These are phyloP conservation scores for Ceriops tagal DNA, from an alignment of 345 rosid species.

Conservation along the genomic window DNA sequence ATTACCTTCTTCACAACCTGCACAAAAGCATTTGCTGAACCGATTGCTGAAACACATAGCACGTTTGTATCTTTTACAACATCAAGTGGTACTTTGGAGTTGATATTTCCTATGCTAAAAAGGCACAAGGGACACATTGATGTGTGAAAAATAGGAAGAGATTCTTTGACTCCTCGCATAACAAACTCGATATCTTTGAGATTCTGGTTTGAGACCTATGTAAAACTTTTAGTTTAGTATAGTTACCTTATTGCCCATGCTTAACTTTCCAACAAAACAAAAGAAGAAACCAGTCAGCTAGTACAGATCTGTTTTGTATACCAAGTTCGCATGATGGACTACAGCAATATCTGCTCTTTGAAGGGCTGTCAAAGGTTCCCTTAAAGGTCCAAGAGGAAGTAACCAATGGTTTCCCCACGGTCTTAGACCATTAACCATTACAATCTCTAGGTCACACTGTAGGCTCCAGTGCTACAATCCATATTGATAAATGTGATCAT, in stretches of 20 bases:
- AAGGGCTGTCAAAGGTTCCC: constrained; percentile 70
- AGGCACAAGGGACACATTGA: constrained; percentile 58
- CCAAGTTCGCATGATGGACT: constrained; percentile 68
- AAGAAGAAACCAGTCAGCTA: background rate
- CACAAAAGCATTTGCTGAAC: constrained; percentile 67
- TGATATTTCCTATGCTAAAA: constrained; percentile 43
- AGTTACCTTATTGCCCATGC: background rate
- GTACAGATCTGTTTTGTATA: constrained; percentile 17
- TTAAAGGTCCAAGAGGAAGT: constrained; percentile 75
- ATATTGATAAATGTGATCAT: constrained; percentile 19
- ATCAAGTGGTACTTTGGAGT: constrained; percentile 36
- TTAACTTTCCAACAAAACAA: background rate
- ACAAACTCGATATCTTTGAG: constrained; percentile 43
- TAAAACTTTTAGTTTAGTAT: constrained; percentile 17
- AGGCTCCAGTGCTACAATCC: constrained; percentile 73
- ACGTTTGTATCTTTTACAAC: constrained; percentile 31
- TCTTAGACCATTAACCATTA: constrained; percentile 71
- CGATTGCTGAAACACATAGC: constrained; percentile 73
- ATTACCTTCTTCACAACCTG: constrained; percentile 48
- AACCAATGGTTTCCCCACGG: constrained; percentile 73
- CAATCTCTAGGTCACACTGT: constrained; percentile 70
- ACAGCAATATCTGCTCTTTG: constrained; percentile 61
- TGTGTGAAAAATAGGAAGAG: constrained; percentile 51
- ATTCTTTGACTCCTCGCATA: constrained; percentile 45
- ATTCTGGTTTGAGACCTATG: constrained; percentile 45